Percentiles rank a stretch among this genome's conserved stretches.
These are phyloP conservation scores for Apiospora arundinis DNA, from an alignment of 2,329 filamentous ascomycete genomes.

Conservation along the genomic window DNA sequence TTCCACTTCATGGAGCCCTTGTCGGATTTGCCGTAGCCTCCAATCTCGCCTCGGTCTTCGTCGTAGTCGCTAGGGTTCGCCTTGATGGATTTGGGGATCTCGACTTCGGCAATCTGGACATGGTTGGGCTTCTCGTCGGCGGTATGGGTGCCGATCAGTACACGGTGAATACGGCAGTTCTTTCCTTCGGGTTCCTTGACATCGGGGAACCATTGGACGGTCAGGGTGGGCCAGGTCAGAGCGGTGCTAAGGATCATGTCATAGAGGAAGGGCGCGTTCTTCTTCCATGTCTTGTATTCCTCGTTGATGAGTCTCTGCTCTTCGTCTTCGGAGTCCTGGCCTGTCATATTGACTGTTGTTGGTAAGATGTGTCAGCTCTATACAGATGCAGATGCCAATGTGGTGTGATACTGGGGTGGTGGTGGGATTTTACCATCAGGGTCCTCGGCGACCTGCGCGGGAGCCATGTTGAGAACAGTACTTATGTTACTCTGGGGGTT, in stretches of 20 bases:
- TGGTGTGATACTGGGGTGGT: neutral
- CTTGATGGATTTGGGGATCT: slow-evolving; percentile 80
- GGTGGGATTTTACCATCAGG: slow-evolving; percentile 50
- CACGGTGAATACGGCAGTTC: slow-evolving; percentile 84
- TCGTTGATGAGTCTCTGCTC: slow-evolving; percentile 94
- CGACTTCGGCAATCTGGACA: slow-evolving; percentile 91
- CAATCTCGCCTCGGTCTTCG: slow-evolving; percentile 90
- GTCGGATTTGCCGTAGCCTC: slow-evolving; percentile 85
- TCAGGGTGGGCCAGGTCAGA: slow-evolving; percentile 95
- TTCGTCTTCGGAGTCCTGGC: slow-evolving; percentile 71
- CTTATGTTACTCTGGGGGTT: neutral
- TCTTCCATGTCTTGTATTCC: slow-evolving; percentile 99
- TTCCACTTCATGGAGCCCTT: slow-evolving; percentile 82
- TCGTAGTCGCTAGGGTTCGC: slow-evolving; percentile 87
- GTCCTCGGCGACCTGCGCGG: slow-evolving; percentile 55
- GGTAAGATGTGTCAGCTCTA: slow-evolving; percentile 28
- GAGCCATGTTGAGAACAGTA: slow-evolving; percentile 47
- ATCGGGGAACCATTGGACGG: slow-evolving; percentile 97
- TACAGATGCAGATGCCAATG: neutral
- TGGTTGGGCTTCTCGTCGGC: slow-evolving; percentile 86
- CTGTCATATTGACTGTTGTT: slow-evolving; percentile 52
- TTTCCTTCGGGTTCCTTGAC: slow-evolving; percentile 87
- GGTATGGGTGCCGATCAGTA: slow-evolving; percentile 94
- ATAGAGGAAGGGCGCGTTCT: slow-evolving; percentile 97
- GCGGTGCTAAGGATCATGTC: slow-evolving; percentile 95